These are phyloP conservation scores for Fagus sylvatica DNA, from an alignment of 306 rosid genomes.

Conservation along the genomic window DNA sequence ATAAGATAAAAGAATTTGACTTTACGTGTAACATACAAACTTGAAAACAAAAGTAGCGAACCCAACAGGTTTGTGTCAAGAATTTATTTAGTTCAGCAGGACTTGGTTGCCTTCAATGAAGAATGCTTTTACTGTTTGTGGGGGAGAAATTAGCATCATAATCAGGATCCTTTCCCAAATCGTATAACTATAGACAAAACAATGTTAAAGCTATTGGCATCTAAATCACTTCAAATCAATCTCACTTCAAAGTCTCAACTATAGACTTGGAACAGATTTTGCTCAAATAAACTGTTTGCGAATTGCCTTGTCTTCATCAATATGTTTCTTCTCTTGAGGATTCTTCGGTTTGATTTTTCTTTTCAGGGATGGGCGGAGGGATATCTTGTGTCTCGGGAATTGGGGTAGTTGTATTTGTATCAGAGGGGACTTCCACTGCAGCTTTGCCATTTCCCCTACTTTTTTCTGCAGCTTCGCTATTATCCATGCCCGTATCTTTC, in stretches of 20 bases:
- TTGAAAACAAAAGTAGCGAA: not conserved
- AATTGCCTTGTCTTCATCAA: conserved; percentile 56
- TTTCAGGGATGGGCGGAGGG: conserved; percentile 49
- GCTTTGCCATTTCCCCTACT: conserved; percentile 32
- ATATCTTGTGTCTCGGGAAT: conserved; percentile 31
- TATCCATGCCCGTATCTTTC: conserved; percentile 39
- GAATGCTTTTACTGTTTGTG: not conserved
- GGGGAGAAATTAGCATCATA: not conserved
- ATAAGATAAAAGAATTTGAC: not conserved
- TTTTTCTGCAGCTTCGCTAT: conserved; percentile 36
- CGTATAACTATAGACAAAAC: not conserved
- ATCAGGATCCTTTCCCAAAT: not conserved
- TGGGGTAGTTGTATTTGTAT: conserved; percentile 28
- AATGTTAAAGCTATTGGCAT: not conserved
- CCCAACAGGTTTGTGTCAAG: not conserved
- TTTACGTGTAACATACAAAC: too few species aligned
- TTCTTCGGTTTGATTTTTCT: conserved; percentile 50
- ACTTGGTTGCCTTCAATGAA: not conserved
- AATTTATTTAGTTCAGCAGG: not conserved
- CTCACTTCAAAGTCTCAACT: conserved; percentile 22
- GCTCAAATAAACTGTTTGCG: conserved; percentile 54
- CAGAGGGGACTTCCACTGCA: conserved; percentile 40
- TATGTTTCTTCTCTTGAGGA: conserved; percentile 50
- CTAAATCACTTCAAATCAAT: conserved; percentile 22
- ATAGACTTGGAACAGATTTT: conserved; percentile 47